phyloP scores from a whole-genome alignment of 202 grass and related monocot species.

The Setaria italica region DNA sequence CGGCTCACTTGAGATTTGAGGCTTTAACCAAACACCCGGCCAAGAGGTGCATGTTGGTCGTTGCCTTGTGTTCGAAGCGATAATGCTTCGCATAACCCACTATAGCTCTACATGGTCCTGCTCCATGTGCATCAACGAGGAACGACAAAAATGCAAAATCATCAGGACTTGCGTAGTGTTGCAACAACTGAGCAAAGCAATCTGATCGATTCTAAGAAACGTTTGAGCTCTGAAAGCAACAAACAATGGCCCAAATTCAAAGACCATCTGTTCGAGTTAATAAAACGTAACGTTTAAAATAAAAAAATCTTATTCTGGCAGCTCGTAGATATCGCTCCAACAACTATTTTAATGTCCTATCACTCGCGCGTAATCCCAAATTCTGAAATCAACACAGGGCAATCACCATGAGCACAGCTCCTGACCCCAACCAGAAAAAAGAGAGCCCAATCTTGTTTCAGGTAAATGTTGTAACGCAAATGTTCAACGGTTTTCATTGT shows the following conservation, averaged over 20 bases:
- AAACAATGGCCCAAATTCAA: neutral
- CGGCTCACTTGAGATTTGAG: too few relatives aligned
- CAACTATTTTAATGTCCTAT: too few relatives aligned
- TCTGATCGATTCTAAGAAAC: neutral
- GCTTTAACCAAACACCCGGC: neutral
- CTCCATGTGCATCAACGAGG: neutral
- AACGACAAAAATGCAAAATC: conserved; percentile 25
- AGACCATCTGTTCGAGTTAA: too few relatives aligned
- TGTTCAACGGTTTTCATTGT: neutral
- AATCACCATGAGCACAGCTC: neutral
- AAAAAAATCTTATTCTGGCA: too few relatives aligned
- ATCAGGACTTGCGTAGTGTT: neutral
- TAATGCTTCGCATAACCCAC: neutral
- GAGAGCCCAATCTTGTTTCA: neutral
- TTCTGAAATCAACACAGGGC: neutral
- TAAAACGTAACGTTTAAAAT: too few relatives aligned
- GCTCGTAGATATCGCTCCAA: too few relatives aligned
- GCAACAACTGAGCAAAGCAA: neutral
- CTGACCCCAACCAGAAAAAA: neutral
- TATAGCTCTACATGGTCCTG: neutral
- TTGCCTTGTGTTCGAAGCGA: neutral
- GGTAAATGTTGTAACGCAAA: neutral
- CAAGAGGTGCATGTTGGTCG: neutral
- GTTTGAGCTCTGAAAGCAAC: neutral
- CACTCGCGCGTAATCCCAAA: too few relatives aligned